Evolutionary conservation across 495 filamentous ascomycete genomes (phyloP), one percentile per base, ranked within the genome.

Genomic region (Filosporella fistucella): DNA sequence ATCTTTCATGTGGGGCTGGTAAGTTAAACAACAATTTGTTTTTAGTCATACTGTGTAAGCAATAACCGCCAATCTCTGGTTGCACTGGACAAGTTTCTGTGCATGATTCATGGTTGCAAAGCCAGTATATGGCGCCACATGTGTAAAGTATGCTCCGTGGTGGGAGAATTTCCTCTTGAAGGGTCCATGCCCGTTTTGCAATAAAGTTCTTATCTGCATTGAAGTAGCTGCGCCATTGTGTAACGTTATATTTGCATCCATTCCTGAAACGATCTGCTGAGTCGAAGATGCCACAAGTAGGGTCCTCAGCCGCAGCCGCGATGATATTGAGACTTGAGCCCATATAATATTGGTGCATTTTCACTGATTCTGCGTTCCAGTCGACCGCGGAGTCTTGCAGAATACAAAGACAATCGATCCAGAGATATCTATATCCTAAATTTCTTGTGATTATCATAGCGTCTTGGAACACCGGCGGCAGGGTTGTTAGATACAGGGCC

Each of bases 331-430:
- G 37, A 20, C n/a, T 40, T 23, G 37, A 40, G 37, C 37, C 37
- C 11, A n/a, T 20, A 40, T 40, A 40, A 20, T 40, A 40, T 40
- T 40, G 37, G 20, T n/a, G n/a, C 37, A 40, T 40, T 20, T 40
- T 40, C 23, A 23, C 11, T 20, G 20, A 40, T 40, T 40, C 37
- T 20, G 17, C 20, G n/a, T 20, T 40, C 37, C 37, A 40, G 20
- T 40, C 37, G 12, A 11, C 37, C 20, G 12, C 37, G 13, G 37
- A 40, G 23, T 40, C 34, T 17, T 37, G 34, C 34, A 37, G 11
- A 20, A 30, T 30, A 30, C 28, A n/a, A n/a, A n/a, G n/a, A n/a
- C n/a, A 35, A 17, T 35, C 32, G 32, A 35, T 35, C 32, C 32
- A 35, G 37, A 40, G n/a, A 20, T 17, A 40, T 40, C 20, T 40